Conservation (phyloP, 78 protist species). For the Emiliania huxleyi region DNA sequence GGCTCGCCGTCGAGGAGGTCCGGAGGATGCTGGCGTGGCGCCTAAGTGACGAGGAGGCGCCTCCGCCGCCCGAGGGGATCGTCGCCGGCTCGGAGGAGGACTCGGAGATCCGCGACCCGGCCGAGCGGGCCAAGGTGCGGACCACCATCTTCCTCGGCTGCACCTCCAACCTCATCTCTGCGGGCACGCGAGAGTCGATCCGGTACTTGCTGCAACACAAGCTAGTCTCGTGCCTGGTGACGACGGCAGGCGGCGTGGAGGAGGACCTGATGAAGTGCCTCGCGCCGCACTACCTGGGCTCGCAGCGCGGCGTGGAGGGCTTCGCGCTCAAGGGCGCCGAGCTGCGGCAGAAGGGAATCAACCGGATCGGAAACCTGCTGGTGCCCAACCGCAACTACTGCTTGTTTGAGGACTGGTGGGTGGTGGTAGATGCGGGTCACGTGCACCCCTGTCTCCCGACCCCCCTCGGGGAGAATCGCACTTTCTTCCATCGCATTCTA, state of each 20-base stretch:
- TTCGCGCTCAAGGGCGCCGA: conserved; percentile 82
- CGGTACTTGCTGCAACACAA: conserved; percentile 82
- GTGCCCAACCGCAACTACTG: conserved; percentile 44
- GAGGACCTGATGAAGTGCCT: conserved; percentile 99
- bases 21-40: conserved; percentile 80
- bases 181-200: conserved; percentile 93
- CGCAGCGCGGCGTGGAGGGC: conserved; percentile 36
- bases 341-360: conserved; percentile 71
- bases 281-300: conserved; percentile 89
- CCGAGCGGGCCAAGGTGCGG: conserved; percentile 11
- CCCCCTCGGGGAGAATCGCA: too few species aligned
- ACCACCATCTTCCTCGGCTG: conserved; percentile 90
- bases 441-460: too few species aligned
- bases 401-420: conserved; percentile 89
- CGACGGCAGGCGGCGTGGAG: conserved; percentile 99
- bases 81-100: conserved; percentile 43
- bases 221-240: conserved; percentile 73
- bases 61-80: background rate
- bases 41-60: conserved; percentile 53
- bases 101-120: conserved; percentile 12
- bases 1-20: conserved; percentile 84
- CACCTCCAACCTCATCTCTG: conserved; percentile 96
- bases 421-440: too few species aligned
- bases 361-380: conserved; percentile 97
- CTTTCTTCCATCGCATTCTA: too few species aligned